Percentiles rank a stretch among this genome's conserved stretches.
phyloP scores from a whole-genome alignment of 2,329 filamentous ascomycete species.

The Epichloe uncinata region DNA sequence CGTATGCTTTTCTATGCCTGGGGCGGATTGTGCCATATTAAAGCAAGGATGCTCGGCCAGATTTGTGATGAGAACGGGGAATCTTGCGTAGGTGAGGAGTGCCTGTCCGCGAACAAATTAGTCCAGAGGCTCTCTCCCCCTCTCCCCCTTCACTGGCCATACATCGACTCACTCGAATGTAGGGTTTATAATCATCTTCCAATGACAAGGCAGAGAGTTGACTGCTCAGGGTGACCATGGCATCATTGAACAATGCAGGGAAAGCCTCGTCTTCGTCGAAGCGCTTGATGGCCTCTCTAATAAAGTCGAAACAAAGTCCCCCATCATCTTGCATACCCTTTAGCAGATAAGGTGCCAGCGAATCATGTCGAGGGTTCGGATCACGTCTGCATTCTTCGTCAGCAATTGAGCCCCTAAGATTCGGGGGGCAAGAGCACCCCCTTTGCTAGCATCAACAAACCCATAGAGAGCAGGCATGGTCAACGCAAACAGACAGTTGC shows the following conservation, averaged over 20 bases:
- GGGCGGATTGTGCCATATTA: conserved; percentile 48
- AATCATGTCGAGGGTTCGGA: conserved; percentile 45
- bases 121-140: too few relatives aligned
- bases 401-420: neutral
- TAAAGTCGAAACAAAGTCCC: conserved; percentile 77
- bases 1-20: conserved; percentile 66
- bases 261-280: conserved; percentile 73
- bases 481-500: conserved; percentile 82
- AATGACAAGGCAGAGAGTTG: conserved; percentile 61
- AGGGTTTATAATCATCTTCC: conserved; percentile 78
- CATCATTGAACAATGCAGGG: conserved; percentile 56
- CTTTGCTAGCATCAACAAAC: conserved; percentile 28
- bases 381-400: conserved; percentile 35
- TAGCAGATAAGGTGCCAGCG: conserved; percentile 53
- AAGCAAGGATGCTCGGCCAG: conserved; percentile 64
- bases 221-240: conserved; percentile 64
- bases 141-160: neutral
- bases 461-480: conserved; percentile 92
- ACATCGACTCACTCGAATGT: conserved; percentile 48
- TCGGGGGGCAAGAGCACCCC: neutral
- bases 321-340: conserved; percentile 63
- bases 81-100: conserved; percentile 62
- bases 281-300: conserved; percentile 62
- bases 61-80: conserved; percentile 58
- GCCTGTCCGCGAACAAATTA: conserved; percentile 32